phyloP scores from a whole-genome alignment of 2,329 filamentous ascomycete species.

The Trichoderma pleuroti region DNA sequence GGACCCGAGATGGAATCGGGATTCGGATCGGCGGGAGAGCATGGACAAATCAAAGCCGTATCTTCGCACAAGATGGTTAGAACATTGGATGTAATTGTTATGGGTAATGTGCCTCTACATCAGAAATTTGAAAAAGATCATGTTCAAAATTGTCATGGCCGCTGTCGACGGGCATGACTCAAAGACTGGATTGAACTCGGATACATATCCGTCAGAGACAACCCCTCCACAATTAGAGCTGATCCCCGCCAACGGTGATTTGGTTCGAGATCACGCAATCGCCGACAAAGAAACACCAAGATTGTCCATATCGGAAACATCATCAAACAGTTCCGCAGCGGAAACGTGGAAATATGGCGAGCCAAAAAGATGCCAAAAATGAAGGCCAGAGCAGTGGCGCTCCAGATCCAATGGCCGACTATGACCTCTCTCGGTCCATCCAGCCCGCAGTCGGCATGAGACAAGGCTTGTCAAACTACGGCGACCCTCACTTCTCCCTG shows the following conservation, averaged over 20 bases:
- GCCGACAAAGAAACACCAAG: background rate
- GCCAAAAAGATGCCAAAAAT: background rate
- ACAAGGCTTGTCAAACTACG: conserved; percentile 64
- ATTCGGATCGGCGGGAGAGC: no score
- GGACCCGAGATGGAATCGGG: no score
- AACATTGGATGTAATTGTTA: fast-evolving
- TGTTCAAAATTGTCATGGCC: background rate
- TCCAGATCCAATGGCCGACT: conserved; percentile 44
- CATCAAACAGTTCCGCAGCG: fast-evolving
- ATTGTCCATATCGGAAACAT: no score
- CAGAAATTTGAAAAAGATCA: no score
- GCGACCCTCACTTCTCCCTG: conserved; percentile 70
- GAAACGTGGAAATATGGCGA: background rate
- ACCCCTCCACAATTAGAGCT: background rate
- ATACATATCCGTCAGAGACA: background rate
- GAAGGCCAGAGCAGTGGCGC: background rate
- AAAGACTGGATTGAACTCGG: background rate
- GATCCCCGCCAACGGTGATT: background rate
- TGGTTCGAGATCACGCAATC: conserved; percentile 1
- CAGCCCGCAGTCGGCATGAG: conserved; percentile 52
- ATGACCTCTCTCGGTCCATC: conserved; percentile 56
- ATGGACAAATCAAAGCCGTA: no score
- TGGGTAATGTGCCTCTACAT: no score
- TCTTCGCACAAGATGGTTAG: no score
- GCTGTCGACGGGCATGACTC: background rate